Evolutionary conservation across 164 flowering plant genomes (phyloP).

Genomic region (Aristolochia californica): DNA sequence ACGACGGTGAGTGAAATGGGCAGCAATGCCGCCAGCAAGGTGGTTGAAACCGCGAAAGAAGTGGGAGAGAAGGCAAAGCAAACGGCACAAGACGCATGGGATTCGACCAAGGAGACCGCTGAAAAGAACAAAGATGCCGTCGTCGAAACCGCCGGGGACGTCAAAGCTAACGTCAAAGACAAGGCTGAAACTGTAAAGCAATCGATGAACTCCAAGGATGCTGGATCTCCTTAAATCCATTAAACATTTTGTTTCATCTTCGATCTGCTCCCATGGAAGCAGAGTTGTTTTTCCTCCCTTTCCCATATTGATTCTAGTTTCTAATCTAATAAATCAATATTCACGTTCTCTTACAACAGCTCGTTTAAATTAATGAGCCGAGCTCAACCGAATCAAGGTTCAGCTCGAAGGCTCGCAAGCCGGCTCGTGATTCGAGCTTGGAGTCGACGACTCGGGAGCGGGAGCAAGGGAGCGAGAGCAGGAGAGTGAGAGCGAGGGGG

Average conservation of each 20-base stretch:
- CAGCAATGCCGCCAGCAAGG: constrained; percentile 5
- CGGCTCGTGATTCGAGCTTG: no score
- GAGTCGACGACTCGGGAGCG: no score
- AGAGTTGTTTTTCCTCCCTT: no score
- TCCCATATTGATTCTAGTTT: no score
- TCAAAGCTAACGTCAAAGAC: constrained; percentile 19
- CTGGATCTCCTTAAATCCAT: not conserved
- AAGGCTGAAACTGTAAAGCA: no score
- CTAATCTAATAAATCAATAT: no score
- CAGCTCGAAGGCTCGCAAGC: no score
- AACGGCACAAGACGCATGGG: constrained; percentile 43
- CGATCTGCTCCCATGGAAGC: not conserved
- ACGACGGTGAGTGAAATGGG: not conserved
- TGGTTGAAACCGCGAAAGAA: constrained; percentile 15
- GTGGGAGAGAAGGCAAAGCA: constrained; percentile 36
- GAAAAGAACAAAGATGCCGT: constrained; percentile 52
- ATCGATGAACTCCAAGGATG: constrained; percentile 9
- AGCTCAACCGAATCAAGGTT: no score
- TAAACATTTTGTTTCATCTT: not conserved
- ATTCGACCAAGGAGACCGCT: constrained; percentile 32
- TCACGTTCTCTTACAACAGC: no score
- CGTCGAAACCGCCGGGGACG: constrained; percentile 5
- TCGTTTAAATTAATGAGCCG: no score
- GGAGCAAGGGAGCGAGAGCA: no score
- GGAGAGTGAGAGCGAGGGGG: no score